Conservation (phyloP, 805 yeast species). For the Hanseniaspora lachancei region DNA sequence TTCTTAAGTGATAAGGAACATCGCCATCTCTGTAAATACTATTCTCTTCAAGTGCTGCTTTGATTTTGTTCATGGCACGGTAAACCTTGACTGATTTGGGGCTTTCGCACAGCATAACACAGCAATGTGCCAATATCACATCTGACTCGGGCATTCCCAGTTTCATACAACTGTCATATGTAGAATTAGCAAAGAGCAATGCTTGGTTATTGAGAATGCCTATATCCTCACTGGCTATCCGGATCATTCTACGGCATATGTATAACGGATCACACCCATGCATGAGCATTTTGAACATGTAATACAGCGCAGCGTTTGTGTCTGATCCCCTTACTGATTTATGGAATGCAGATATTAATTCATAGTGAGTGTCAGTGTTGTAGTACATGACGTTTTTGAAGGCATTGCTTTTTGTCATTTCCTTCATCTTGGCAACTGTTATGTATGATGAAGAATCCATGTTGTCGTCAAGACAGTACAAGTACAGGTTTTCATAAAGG, state of each 20-base stretch:
- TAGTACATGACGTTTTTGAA: constrained; percentile 47
- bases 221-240: constrained; percentile 91
- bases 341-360: constrained; percentile 89
- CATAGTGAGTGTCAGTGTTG: constrained; percentile 87
- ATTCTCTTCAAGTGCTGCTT: constrained; percentile 40
- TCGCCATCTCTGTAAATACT: constrained; percentile 39
- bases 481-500: constrained; percentile 61
- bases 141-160: constrained; percentile 94
- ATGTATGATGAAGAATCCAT: constrained; percentile 3
- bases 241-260: constrained; percentile 78
- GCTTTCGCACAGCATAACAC: constrained; percentile 77
- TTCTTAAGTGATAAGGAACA: constrained; percentile 67
- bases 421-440: constrained; percentile 25
- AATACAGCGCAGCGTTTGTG: constrained; percentile 80
- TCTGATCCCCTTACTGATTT: constrained; percentile 82
- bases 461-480: constrained; percentile 23
- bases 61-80: constrained; percentile 62
- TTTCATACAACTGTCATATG: constrained; percentile 76
- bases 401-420: constrained; percentile 34
- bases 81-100: constrained; percentile 78
- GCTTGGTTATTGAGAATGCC: constrained; percentile 76
- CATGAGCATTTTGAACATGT: constrained; percentile 72
- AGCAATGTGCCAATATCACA: constrained; percentile 77
- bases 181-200: constrained; percentile 73
- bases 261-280: constrained; percentile 93